Conservation (phyloP, 106 monocot genomes). For the Dactylorhiza incarnata region DNA sequence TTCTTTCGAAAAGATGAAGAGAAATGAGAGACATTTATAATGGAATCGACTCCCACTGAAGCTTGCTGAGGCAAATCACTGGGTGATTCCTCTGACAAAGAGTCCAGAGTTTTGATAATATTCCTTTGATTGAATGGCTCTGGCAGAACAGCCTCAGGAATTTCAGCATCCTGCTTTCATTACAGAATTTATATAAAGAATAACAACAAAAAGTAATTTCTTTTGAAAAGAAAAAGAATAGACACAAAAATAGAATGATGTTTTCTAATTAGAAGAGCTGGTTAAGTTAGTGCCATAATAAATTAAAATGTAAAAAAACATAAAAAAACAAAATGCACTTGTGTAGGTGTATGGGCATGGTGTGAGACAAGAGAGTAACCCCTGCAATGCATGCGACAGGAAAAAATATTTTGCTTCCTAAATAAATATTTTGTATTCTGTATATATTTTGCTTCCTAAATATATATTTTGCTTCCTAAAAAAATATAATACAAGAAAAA, state of each 20-base stretch:
- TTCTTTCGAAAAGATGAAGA: slow-evolving; percentile 32
- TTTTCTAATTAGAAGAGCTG: neutral
- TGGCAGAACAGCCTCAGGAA: slow-evolving; percentile 47
- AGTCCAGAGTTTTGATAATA: neutral
- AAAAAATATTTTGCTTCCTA: too few species aligned
- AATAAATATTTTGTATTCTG: too few species aligned
- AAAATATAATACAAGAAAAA: too few species aligned
- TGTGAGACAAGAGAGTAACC: too few species aligned
- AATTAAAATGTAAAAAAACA: neutral
- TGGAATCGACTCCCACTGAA: slow-evolving; percentile 8
- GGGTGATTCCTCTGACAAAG: slow-evolving; percentile 5
- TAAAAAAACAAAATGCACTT: too few species aligned
- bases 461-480: too few species aligned
- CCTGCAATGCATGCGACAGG: neutral
- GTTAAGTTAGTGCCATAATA: neutral
- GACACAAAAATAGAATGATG: neutral
- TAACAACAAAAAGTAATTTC: neutral
- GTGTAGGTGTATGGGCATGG: too few species aligned
- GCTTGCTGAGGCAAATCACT: slow-evolving; percentile 7
- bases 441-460: too few species aligned
- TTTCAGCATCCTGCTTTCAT: slow-evolving; percentile 33
- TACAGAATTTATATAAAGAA: neutral
- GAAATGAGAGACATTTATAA: slow-evolving; percentile 35
- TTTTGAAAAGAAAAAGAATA: neutral
- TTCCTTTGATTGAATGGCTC: slow-evolving; percentile 43